Percentiles rank a stretch among this genome's conserved stretches.
Conservation (phyloP, 805 yeast species). For the Jamesozyma rosinii region DNA sequence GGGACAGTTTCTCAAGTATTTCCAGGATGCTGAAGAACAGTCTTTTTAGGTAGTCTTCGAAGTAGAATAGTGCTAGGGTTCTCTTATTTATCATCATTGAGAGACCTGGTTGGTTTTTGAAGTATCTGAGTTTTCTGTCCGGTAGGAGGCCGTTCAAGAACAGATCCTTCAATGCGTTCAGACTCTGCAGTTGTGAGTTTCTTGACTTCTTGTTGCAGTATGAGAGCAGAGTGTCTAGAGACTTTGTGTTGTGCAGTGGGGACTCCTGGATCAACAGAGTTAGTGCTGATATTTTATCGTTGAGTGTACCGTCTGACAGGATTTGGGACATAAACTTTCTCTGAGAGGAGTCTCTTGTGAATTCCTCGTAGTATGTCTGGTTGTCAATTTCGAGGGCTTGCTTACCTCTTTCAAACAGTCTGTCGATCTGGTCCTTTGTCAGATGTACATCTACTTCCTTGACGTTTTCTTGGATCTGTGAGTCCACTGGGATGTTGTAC, state of each 20-base stretch:
- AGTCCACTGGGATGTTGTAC: constrained; percentile 52
- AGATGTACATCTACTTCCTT: constrained; percentile 20
- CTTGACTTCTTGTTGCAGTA: constrained; percentile 87
- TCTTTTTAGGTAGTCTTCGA: constrained; percentile 81
- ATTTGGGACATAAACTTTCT: constrained; percentile 82
- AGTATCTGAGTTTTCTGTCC: constrained; percentile 69
- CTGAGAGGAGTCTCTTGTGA: constrained; percentile 68
- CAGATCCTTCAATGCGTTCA: constrained; percentile 83
- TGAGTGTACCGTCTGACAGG: constrained; percentile 83
- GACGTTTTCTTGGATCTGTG: constrained; percentile 16
- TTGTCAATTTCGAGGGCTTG: constrained; percentile 61
- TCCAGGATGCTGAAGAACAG: constrained; percentile 68
- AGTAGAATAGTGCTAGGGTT: constrained; percentile 65
- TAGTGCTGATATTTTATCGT: constrained; percentile 90
- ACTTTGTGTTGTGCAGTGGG: constrained; percentile 79
- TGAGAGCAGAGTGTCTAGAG: constrained; percentile 65
- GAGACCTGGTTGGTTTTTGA: constrained; percentile 63
- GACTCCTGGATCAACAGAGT: constrained; percentile 91
- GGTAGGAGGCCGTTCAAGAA: constrained; percentile 76
- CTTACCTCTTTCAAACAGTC: constrained; percentile 58
- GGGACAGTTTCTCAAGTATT: constrained; percentile 68
- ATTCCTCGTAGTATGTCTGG: constrained; percentile 58
- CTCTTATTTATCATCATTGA: constrained; percentile 38
- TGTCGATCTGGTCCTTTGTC: constrained; percentile 47
- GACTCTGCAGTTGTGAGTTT: constrained; percentile 84